Evolutionary conservation across 2,329 filamentous ascomycete genomes (phyloP), one percentile per base, ranked within the genome.

Genomic region (Talaromyces sp.): DNA sequence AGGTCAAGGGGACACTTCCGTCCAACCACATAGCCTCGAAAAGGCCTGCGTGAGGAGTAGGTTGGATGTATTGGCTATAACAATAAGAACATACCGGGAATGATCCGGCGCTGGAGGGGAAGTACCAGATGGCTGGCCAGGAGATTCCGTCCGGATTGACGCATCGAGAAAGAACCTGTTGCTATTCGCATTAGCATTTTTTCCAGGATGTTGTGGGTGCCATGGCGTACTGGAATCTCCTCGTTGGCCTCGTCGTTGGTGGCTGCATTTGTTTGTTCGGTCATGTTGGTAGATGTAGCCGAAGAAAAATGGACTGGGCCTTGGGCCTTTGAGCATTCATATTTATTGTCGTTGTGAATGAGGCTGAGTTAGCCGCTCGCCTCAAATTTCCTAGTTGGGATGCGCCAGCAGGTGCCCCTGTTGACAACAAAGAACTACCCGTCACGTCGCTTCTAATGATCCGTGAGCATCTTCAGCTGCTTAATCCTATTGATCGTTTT

Each of bases 261-360:
- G 13, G 19, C 19, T 57, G 54, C 35, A 57, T 10, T 57, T 57
- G 54, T 39, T 41, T 57, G 19, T 24, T 13, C 39, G 4, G 35
- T 14, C 54, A 57, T 57, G n/a, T 57, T 57, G 33, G 39, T 19
- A 10, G 54, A 57, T 57, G 24, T 39, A 57, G 22, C n/a, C 39
- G 54, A 57, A 37, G 33, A 57, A 2, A 35, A 57, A 57, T 39
- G n/a, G 24, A 41, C 35, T 22, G 35, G 33, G 10, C 6, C 54
- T 41, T 39, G 54, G 54, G 33, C 27, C 35, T 24, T 41, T 39
- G 11, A 10, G 33, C 54, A 41, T 57, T 39, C 33, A 19, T 41
- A 41, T 57, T 57, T 57, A 57, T 57, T 19, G 54, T 57, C 33
- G 35, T 39, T n/a, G 54, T 41, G 54, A 35, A 27, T 50, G 54